Conservation (phyloP, 495 filamentous ascomycete genomes). For the Cudoniella acicularis region DNA sequence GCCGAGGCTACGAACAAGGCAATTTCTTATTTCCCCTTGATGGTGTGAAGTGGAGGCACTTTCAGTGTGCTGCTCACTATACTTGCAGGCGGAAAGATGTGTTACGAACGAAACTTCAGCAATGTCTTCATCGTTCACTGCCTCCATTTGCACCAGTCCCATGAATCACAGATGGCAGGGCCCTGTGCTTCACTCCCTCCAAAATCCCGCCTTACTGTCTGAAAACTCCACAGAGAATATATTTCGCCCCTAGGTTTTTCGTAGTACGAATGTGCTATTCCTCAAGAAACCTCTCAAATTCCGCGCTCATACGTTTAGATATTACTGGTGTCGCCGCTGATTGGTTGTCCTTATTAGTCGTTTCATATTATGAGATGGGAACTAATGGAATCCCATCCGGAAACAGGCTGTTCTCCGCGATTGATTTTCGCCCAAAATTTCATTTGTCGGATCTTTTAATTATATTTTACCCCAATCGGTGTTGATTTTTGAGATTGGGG, state of each 20-base stretch:
- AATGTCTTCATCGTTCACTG: no score
- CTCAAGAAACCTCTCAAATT: no score
- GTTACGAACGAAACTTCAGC: no score
- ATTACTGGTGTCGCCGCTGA: background rate
- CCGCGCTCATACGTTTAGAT: no score
- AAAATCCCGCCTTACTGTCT: no score
- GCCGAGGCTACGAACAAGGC: slow-evolving; percentile 4
- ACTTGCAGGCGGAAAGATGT: no score
- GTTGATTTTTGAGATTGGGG: background rate
- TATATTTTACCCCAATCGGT: background rate
- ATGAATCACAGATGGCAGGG: no score
- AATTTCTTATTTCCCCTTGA: background rate
- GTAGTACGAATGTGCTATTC: no score
- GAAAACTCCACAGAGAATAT: no score
- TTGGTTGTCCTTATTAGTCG: background rate
- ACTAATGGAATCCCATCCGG: background rate
- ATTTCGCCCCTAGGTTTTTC: no score
- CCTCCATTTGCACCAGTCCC: no score
- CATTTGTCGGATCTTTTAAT: background rate
- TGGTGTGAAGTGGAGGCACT: background rate
- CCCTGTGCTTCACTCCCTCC: no score
- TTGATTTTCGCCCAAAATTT: background rate
- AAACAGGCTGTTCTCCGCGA: background rate
- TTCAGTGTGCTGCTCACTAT: background rate
- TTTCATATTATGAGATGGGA: background rate